These are phyloP conservation scores for Venturia pyrina DNA, from an alignment of 2,329 filamentous ascomycete species.

Conservation along the genomic window DNA sequence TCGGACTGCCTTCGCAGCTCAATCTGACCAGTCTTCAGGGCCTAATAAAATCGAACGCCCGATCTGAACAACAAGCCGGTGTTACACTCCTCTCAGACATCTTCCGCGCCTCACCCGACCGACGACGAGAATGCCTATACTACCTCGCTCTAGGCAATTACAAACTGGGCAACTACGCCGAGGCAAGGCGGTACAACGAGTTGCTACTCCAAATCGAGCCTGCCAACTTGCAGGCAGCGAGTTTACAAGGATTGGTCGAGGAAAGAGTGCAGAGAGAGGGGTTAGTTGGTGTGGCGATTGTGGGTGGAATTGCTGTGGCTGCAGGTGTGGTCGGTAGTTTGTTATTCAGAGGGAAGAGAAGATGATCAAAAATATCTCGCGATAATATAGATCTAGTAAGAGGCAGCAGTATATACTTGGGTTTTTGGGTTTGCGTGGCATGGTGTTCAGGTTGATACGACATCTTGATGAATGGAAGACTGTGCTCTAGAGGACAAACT, in stretches of 20 bases:
- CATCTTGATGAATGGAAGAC: background rate
- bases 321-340: conserved; percentile 89
- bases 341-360: conserved; percentile 64
- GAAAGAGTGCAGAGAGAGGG: conserved; percentile 95
- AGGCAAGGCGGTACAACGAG: conserved; percentile 91
- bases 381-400: background rate
- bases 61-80: conserved; percentile 84
- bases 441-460: background rate
- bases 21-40: conserved; percentile 46
- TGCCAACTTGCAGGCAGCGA: conserved; percentile 79
- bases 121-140: conserved; percentile 93
- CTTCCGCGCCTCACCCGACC: conserved; percentile 86
- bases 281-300: conserved; percentile 85
- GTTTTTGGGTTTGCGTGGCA: background rate
- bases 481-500: background rate
- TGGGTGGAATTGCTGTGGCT: conserved; percentile 84
- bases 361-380: conserved; percentile 29
- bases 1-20: background rate
- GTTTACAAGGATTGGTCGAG: conserved; percentile 80
- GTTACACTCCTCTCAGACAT: conserved; percentile 92
- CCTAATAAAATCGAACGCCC: conserved; percentile 81
- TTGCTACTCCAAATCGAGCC: conserved; percentile 84
- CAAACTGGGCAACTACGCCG: conserved; percentile 95
- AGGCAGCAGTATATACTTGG: background rate
- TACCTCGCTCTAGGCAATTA: conserved; percentile 96